Evolutionary conservation across 176 grass and related monocot genomes (phyloP).

Genomic region (Carex littledalei): DNA sequence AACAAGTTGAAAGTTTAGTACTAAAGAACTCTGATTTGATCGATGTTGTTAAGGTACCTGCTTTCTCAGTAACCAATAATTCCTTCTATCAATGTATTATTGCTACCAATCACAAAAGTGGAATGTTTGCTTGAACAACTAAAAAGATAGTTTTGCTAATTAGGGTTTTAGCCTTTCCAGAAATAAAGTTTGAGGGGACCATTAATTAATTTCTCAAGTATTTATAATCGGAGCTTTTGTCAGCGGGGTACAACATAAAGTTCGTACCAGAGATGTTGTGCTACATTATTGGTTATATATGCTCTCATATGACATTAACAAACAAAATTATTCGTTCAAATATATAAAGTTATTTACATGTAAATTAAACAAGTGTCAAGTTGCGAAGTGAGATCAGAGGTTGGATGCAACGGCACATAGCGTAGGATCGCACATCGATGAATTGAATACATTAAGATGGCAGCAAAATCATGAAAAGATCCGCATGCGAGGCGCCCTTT

Average conservation of each 20-base stretch:
- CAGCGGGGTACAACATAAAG: background rate
- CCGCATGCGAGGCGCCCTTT: background rate
- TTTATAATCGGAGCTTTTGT: background rate
- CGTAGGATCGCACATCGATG: conserved; percentile 14
- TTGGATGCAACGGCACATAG: conserved; percentile 13
- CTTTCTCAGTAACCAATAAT: conserved; percentile 13
- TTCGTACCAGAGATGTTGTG: background rate
- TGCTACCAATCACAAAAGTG: conserved; percentile 25
- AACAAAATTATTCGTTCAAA: background rate
- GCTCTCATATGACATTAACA: background rate
- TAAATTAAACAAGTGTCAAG: conserved; percentile 48
- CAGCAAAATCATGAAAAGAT: conserved; percentile 29
- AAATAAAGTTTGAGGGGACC: conserved; percentile 55
- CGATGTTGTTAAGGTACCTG: background rate
- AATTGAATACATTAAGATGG: background rate
- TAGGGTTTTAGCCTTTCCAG: conserved; percentile 36
- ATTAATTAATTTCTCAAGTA: conserved; percentile 30
- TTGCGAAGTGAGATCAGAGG: conserved; percentile 36
- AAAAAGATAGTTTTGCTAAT: conserved; percentile 32
- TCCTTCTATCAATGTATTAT: conserved; percentile 32
- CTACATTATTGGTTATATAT: background rate
- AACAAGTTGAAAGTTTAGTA: background rate
- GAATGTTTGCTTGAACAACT: conserved; percentile 40
- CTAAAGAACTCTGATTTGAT: background rate
- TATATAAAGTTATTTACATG: conserved; percentile 6